A percentile compares a stretch with the other conserved stretches of the same genome.
phyloP scores from a whole-genome alignment of 345 rosid species.

The Rhizophora apiculata region DNA sequence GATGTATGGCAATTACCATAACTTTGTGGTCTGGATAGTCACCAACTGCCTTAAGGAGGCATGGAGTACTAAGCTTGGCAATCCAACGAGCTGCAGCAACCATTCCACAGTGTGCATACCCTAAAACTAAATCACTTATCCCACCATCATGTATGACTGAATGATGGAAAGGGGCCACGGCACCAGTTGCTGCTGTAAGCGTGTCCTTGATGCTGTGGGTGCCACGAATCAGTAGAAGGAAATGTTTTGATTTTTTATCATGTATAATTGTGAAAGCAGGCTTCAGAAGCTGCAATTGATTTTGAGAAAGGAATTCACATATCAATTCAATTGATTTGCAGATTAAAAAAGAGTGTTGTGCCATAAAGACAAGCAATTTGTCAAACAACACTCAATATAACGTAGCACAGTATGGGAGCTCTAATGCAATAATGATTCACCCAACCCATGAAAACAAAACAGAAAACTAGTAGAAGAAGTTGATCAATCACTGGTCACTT shows the following conservation, averaged over 20 bases:
- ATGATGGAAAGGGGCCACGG: constrained; percentile 98
- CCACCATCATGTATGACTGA: constrained; percentile 95
- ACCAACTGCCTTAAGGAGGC: constrained; percentile 58
- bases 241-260: constrained; percentile 59
- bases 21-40: constrained; percentile 69
- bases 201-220: constrained; percentile 97
- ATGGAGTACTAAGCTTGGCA: constrained; percentile 86
- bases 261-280: constrained; percentile 91
- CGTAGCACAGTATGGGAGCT: no score
- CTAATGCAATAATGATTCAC: no score
- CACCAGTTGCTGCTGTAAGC: constrained; percentile 94
- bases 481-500: no score
- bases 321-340: background rate
- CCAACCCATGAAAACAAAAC: no score
- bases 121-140: constrained; percentile 84
- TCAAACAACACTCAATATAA: no score
- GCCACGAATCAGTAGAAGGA: constrained; percentile 86
- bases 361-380: no score
- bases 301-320: background rate
- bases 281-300: constrained; percentile 71
- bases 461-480: no score
- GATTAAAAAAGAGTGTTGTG: background rate
- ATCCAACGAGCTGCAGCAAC: constrained; percentile 99
- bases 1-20: constrained; percentile 51
- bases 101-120: constrained; percentile 99